These are phyloP conservation scores for Penicillium freii DNA, from an alignment of 2,329 filamentous ascomycete genomes.

Conservation along the genomic window DNA sequence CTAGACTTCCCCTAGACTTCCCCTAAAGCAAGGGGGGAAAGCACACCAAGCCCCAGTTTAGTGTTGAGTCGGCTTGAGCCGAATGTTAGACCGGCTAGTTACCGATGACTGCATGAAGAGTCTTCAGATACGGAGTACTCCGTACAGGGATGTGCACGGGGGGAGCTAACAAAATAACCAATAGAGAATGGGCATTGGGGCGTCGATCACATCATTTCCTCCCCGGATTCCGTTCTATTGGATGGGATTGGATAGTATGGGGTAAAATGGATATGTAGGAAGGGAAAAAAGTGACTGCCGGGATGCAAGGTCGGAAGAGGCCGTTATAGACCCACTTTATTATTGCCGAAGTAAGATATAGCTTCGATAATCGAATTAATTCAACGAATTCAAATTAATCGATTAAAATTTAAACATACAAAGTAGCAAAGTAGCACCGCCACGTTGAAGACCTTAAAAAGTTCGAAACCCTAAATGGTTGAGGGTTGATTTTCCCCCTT, in stretches of 20 bases:
- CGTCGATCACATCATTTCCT: not conserved
- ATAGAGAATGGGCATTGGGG: not conserved
- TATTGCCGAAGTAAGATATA: constrained; percentile 8
- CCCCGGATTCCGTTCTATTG: not conserved
- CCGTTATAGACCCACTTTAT: constrained; percentile 12
- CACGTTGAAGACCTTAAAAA: not conserved
- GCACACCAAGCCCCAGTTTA: not conserved
- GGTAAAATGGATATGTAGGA: not conserved
- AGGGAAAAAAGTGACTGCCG: not conserved
- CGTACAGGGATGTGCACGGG: not conserved
- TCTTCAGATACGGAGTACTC: not conserved
- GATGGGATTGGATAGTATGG: not conserved
- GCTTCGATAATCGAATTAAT: not conserved
- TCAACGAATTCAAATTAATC: not conserved
- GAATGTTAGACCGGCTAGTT: not conserved
- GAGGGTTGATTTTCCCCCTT: not conserved
- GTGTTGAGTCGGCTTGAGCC: constrained; percentile 2
- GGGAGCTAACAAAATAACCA: not conserved
- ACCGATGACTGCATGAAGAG: not conserved
- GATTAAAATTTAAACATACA: not conserved
- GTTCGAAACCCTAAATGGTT: not conserved
- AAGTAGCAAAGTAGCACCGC: not conserved
- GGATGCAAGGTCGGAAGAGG: constrained; percentile 1
- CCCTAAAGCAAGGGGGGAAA: not conserved
- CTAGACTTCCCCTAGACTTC: not conserved